Percentiles rank a stretch among this genome's conserved stretches.
Conservation (phyloP, 257 asterid genomes). For the Salvia splendens region DNA sequence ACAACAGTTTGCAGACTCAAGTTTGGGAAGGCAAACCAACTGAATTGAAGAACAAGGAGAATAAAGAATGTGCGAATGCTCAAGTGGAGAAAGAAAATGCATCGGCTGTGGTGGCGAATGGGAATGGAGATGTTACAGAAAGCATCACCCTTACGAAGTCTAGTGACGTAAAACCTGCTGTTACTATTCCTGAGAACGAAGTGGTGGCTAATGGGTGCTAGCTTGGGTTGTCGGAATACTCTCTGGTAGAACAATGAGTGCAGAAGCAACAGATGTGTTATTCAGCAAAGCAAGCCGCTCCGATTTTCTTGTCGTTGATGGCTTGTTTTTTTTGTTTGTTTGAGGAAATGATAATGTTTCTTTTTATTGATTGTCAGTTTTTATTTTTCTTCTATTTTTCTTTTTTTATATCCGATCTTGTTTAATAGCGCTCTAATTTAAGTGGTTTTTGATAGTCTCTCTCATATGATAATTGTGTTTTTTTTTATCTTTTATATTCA, state of each 20-base stretch:
- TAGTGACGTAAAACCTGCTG: slow-evolving; percentile 33
- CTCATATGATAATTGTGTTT: no score
- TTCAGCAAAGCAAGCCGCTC: background rate
- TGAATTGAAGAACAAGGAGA: slow-evolving; percentile 44
- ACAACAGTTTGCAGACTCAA: slow-evolving; percentile 33
- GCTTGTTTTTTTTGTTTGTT: background rate
- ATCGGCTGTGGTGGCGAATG: slow-evolving; percentile 14
- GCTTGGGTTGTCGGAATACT: slow-evolving; percentile 20
- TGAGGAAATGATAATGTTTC: slow-evolving; percentile 15
- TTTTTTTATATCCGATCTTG: background rate
- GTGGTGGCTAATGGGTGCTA: slow-evolving; percentile 43
- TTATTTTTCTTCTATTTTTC: background rate
- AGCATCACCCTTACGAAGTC: slow-evolving; percentile 23
- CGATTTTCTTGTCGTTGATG: slow-evolving; percentile 25
- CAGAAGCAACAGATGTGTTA: no score
- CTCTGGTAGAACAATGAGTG: background rate
- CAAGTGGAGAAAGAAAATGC: slow-evolving; percentile 30
- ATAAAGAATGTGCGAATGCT: slow-evolving; percentile 22
- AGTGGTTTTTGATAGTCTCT: background rate
- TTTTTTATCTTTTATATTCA: no score
- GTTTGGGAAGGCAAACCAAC: slow-evolving; percentile 52
- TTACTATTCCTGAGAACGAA: slow-evolving; percentile 38
- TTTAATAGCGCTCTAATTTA: slow-evolving; percentile 25
- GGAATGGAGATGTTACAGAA: slow-evolving; percentile 22
- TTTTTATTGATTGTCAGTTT: slow-evolving; percentile 10